These are phyloP conservation scores for Psilocybe subaeruginosa DNA, from an alignment of 768 basidiomycete species.

Conservation along the genomic window DNA sequence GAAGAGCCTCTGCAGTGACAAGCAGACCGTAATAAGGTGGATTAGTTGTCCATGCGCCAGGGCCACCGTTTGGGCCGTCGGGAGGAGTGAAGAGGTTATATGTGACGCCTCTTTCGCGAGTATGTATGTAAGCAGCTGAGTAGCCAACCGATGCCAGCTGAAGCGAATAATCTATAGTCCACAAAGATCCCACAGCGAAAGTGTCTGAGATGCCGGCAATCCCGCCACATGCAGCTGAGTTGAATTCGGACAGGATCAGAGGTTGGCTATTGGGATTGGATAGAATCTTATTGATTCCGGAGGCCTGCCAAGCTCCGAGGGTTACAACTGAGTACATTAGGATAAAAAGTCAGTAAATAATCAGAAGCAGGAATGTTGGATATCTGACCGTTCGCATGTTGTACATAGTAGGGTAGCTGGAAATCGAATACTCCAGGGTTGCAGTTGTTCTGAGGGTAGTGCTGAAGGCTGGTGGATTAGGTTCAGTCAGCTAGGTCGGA, in stretches of 20 bases:
- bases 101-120: conserved; percentile 52
- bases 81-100: conserved; percentile 56
- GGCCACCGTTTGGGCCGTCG: conserved; percentile 30
- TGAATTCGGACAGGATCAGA: conserved; percentile 57
- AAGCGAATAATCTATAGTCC: conserved; percentile 56
- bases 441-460: conserved; percentile 57
- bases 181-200: conserved; percentile 52
- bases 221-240: conserved; percentile 59
- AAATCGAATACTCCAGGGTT: conserved; percentile 33
- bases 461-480: conserved; percentile 40
- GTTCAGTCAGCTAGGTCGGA: not conserved
- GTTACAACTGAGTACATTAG: conserved; percentile 31
- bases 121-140: conserved; percentile 51
- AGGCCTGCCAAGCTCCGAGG: conserved; percentile 46
- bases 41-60: conserved; percentile 50
- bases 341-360: not conserved
- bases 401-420: conserved; percentile 44
- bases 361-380: not conserved
- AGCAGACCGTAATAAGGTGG: conserved; percentile 53
- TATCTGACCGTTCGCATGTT: conserved; percentile 46
- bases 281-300: conserved; percentile 38
- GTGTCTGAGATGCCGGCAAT: conserved; percentile 50
- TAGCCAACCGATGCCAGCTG: conserved; percentile 54
- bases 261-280: conserved; percentile 28
- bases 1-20: conserved; percentile 46